Percentiles rank a stretch among this genome's conserved stretches.
These are phyloP conservation scores for Penicillium sp. DNA, from an alignment of 2,329 filamentous ascomycete genomes.

Conservation along the genomic window DNA sequence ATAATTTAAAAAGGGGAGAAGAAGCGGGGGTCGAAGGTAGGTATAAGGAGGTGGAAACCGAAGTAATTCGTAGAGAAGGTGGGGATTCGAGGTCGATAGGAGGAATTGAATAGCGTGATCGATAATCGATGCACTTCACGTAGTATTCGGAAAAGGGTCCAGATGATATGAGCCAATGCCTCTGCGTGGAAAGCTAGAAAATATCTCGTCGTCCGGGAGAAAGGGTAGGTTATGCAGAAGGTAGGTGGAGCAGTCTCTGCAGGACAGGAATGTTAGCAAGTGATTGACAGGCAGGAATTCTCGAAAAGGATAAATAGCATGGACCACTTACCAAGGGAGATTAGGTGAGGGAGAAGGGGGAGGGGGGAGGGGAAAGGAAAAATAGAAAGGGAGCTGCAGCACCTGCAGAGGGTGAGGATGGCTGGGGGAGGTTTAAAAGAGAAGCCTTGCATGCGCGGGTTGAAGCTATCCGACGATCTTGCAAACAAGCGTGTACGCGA, in stretches of 20 bases:
- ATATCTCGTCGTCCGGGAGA: slow-evolving; percentile 39
- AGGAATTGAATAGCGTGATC: slow-evolving; percentile 7
- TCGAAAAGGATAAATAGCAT: slow-evolving; percentile 11
- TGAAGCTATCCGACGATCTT: slow-evolving; percentile 37
- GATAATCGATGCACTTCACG: slow-evolving; percentile 14
- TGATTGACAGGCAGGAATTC: slow-evolving; percentile 11
- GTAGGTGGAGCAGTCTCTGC: slow-evolving; percentile 27
- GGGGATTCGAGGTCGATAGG: slow-evolving; percentile 17
- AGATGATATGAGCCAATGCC: slow-evolving; percentile 14
- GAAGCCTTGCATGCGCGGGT: slow-evolving; percentile 39
- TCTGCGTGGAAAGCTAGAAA: slow-evolving; percentile 23
- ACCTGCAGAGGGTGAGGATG: slow-evolving; percentile 25
- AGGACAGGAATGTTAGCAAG: slow-evolving; percentile 34
- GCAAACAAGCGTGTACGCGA: slow-evolving; percentile 44
- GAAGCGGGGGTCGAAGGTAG: slow-evolving; percentile 6
- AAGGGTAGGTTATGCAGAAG: slow-evolving; percentile 34
- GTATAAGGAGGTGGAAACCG: slow-evolving; percentile 8
- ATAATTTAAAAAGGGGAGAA: background rate
- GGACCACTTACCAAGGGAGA: slow-evolving; percentile 16
- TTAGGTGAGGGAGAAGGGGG: slow-evolving; percentile 1
- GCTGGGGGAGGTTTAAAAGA: slow-evolving; percentile 27
- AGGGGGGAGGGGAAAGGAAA: slow-evolving; percentile 16
- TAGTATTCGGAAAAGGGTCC: slow-evolving; percentile 10
- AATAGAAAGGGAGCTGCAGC: slow-evolving; percentile 14
- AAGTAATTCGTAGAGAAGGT: slow-evolving; percentile 8